A percentile compares a stretch with the other conserved stretches of the same genome.
phyloP scores from a whole-genome alignment of 2,329 filamentous ascomycete genomes.

The Byssothecium circinans region DNA sequence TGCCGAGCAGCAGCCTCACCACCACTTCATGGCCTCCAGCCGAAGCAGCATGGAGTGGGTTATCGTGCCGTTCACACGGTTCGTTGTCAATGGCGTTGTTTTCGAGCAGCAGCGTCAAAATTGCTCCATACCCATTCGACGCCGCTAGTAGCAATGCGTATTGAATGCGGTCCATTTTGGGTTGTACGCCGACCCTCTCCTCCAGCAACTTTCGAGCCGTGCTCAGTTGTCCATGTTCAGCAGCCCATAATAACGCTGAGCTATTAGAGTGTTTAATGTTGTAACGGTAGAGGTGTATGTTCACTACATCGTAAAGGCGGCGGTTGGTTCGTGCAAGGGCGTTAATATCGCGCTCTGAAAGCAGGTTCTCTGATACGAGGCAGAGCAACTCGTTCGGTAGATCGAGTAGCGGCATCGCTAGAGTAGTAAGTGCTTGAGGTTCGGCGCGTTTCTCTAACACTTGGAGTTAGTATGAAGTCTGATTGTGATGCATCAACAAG shows the following conservation, averaged over 20 bases:
- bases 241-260: slow-evolving; percentile 7
- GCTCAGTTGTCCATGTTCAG: slow-evolving; percentile 4
- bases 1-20: neutral
- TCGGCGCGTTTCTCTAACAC: no score
- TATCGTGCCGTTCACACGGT: neutral
- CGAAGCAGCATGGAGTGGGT: slow-evolving; percentile 4
- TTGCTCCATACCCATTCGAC: neutral
- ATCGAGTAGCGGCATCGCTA: slow-evolving; percentile 8
- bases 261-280: neutral
- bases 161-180: neutral
- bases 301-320: slow-evolving; percentile 7
- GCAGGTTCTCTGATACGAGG: slow-evolving; percentile 8
- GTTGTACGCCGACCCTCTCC: slow-evolving; percentile 1
- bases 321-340: slow-evolving; percentile 11
- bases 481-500: no score
- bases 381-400: slow-evolving; percentile 10
- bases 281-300: slow-evolving; percentile 10
- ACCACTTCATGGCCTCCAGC: neutral
- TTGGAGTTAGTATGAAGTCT: no score
- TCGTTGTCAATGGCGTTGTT: slow-evolving; percentile 15
- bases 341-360: slow-evolving; percentile 11
- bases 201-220: slow-evolving; percentile 3
- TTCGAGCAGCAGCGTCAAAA: slow-evolving; percentile 23
- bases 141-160: neutral
- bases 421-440: no score